Conservation (phyloP, 176 grass and related monocot species). For the Poa pratensis region DNA sequence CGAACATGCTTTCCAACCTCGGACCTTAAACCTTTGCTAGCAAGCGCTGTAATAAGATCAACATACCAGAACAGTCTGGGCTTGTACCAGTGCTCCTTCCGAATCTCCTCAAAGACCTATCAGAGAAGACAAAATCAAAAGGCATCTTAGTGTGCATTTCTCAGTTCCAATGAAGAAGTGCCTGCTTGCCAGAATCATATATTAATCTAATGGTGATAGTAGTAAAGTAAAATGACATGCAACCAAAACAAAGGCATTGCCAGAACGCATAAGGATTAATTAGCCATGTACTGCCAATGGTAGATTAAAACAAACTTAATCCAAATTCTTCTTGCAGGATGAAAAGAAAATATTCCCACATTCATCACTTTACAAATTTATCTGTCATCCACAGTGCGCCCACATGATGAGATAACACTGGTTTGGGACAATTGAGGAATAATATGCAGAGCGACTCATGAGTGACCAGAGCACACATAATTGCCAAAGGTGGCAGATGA, state of each 20-base stretch:
- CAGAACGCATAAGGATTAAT: no score
- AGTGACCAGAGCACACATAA: background rate
- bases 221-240: background rate
- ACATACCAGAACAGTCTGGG: slow-evolving; percentile 67
- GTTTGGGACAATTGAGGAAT: background rate
- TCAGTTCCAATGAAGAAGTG: slow-evolving; percentile 36
- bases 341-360: background rate
- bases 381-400: background rate
- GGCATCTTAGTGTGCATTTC: slow-evolving; percentile 41
- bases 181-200: slow-evolving; percentile 36
- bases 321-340: background rate
- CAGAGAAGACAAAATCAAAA: slow-evolving; percentile 40
- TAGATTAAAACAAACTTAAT: background rate
- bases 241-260: background rate
- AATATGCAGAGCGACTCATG: background rate
- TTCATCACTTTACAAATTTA: background rate
- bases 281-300: no score
- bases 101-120: slow-evolving; percentile 86
- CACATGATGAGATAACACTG: background rate
- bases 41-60: slow-evolving; percentile 72
- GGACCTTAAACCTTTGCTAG: slow-evolving; percentile 51
- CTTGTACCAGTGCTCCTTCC: slow-evolving; percentile 85
- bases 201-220: slow-evolving; percentile 30
- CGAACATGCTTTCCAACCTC: slow-evolving; percentile 67
- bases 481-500: background rate